A percentile compares a stretch with the other conserved stretches of the same genome.
Evolutionary conservation across 2,329 filamentous ascomycete genomes (phyloP).

Genomic region (Trichoderma brevicompactum): DNA sequence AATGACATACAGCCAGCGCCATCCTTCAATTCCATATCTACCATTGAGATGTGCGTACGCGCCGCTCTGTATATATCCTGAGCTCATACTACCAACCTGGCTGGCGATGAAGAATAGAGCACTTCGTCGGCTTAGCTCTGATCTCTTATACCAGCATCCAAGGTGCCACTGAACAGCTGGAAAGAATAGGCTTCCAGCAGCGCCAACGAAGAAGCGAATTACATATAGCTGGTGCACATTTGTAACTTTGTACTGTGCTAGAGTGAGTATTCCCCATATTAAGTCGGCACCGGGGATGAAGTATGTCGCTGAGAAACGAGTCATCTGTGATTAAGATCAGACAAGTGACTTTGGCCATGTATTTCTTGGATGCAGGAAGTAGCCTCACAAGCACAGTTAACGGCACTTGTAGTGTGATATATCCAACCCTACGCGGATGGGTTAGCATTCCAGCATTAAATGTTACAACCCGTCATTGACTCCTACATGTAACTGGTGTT

Average conservation of each 20-base stretch:
- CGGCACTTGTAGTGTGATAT: slow-evolving; percentile 31
- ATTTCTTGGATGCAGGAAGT: too few species aligned
- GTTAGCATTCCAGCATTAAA: not conserved
- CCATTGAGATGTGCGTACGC: slow-evolving; percentile 46
- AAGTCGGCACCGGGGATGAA: slow-evolving; percentile 42
- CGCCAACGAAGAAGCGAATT: slow-evolving; percentile 49
- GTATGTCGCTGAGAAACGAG: slow-evolving; percentile 33
- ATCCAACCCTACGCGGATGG: slow-evolving; percentile 28
- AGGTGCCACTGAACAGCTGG: slow-evolving; percentile 44
- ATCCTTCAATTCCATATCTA: slow-evolving; percentile 44
- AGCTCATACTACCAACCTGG: slow-evolving; percentile 50
- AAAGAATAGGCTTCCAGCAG: slow-evolving; percentile 42
- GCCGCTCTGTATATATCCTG: slow-evolving; percentile 49
- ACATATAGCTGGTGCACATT: slow-evolving; percentile 44
- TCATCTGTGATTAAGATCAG: slow-evolving; percentile 30
- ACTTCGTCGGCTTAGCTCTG: slow-evolving; percentile 44
- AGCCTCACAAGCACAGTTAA: slow-evolving; percentile 27
- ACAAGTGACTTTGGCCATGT: not conserved
- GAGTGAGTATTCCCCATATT: slow-evolving; percentile 36
- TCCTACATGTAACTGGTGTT: slow-evolving; percentile 40
- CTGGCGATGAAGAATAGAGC: slow-evolving; percentile 50
- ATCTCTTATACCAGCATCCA: slow-evolving; percentile 49
- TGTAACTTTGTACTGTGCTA: slow-evolving; percentile 33
- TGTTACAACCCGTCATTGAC: not conserved
- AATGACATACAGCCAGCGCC: slow-evolving; percentile 53